phyloP scores from a whole-genome alignment of 495 filamentous ascomycete genomes.

The Aspergillus carlsbadensis region DNA sequence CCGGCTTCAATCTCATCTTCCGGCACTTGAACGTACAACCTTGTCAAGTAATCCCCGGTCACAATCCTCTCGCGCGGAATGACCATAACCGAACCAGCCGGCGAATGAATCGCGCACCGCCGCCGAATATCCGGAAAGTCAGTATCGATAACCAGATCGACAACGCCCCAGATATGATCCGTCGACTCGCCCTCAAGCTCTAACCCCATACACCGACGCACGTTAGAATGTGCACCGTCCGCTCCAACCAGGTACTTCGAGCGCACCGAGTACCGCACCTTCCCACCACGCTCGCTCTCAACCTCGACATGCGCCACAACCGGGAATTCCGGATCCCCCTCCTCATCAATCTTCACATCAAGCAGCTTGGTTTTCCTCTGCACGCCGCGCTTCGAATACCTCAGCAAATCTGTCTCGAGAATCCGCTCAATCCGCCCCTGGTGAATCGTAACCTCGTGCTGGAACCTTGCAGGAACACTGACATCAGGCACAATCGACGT shows the following conservation, averaged over 20 bases:
- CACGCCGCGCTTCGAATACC: conserved; percentile 51
- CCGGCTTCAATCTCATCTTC: conserved; percentile 28
- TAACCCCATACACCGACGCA: conserved; percentile 57
- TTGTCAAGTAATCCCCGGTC: conserved; percentile 58
- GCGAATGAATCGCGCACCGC: conserved; percentile 65
- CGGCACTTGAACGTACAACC: conserved; percentile 61
- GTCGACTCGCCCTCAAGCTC: conserved; percentile 61
- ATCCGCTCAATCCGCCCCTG: conserved; percentile 63
- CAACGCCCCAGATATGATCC: conserved; percentile 65
- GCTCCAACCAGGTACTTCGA: conserved; percentile 69
- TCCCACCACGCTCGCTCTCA: conserved; percentile 27
- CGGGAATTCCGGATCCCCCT: conserved; percentile 54
- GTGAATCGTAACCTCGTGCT: conserved; percentile 58
- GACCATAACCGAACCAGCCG: conserved; percentile 65
- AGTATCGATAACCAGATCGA: conserved; percentile 65
- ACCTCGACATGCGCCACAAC: conserved; percentile 39
- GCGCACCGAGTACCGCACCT: conserved; percentile 37
- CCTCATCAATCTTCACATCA: conserved; percentile 55
- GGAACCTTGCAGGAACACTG: conserved; percentile 43
- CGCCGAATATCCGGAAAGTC: conserved; percentile 71
- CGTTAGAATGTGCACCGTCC: conserved; percentile 65
- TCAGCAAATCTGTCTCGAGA: conserved; percentile 53
- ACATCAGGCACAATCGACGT: conserved; percentile 50
- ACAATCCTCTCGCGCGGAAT: conserved; percentile 63
- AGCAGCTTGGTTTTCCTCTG: conserved; percentile 51